A percentile compares a stretch with the other conserved stretches of the same genome.
Evolutionary conservation across 495 filamentous ascomycete species (phyloP).

Genomic region (Xylaria palmicola): DNA sequence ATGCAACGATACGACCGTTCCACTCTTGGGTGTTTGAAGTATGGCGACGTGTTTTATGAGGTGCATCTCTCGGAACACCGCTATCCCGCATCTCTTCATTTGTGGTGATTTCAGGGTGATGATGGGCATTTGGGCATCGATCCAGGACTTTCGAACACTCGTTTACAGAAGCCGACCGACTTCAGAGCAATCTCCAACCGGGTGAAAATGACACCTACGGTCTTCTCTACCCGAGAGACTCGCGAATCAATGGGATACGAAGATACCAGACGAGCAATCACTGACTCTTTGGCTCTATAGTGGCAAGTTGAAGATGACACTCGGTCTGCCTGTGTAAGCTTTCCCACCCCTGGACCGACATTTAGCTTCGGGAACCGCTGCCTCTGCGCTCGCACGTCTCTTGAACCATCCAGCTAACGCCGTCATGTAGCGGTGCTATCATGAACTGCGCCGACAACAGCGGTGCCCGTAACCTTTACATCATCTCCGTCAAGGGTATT

Average conservation of each 20-base stretch:
- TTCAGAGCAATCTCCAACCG: background rate
- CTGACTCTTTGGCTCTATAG: conserved; percentile 33
- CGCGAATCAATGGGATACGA: background rate
- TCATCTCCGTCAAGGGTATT: conserved; percentile 99
- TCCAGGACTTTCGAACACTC: background rate
- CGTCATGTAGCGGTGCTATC: conserved; percentile 70
- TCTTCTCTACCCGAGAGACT: background rate
- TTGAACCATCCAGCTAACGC: background rate
- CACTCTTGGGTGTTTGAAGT: too few species aligned
- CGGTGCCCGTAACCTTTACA: conserved; percentile 98
- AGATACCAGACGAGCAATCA: background rate
- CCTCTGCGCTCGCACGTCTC: background rate
- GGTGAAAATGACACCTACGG: background rate
- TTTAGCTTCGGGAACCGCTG: background rate
- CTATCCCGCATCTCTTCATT: background rate
- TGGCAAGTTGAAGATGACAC: conserved; percentile 99
- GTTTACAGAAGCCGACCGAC: background rate
- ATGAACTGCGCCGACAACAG: conserved; percentile 99
- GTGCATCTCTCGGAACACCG: background rate
- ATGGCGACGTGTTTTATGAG: background rate
- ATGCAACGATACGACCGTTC: background rate
- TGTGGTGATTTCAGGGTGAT: background rate
- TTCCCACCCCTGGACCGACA: conserved; percentile 51
- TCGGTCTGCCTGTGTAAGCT: conserved; percentile 98
- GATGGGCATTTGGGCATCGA: background rate